These are phyloP conservation scores for Gossypium longicalyx DNA, from an alignment of 345 rosid species.

Conservation along the genomic window DNA sequence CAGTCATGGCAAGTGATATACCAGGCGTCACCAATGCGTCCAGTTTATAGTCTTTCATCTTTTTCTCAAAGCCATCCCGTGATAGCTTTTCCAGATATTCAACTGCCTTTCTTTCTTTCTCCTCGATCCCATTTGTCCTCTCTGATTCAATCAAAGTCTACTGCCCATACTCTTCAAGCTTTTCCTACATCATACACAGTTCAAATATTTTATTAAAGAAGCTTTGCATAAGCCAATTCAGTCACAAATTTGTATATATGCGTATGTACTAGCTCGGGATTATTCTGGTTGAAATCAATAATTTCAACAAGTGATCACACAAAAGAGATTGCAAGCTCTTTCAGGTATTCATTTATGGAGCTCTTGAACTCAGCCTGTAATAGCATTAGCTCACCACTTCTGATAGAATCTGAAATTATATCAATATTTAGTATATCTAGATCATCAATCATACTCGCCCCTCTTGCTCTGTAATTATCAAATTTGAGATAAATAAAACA, in stretches of 20 bases:
- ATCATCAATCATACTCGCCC: conserved; percentile 35
- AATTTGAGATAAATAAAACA: neutral
- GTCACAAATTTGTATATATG: neutral
- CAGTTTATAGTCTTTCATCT: conserved; percentile 26
- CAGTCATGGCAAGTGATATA: neutral
- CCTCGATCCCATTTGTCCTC: conserved; percentile 25
- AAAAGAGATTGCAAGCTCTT: conserved; percentile 24
- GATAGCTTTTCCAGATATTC: conserved; percentile 15
- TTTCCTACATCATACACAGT: conserved; percentile 26
- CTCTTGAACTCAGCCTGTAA: conserved; percentile 36
- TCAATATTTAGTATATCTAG: conserved; percentile 29
- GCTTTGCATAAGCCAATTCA: neutral
- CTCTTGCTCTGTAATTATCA: conserved; percentile 21
- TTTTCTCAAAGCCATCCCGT: conserved; percentile 30
- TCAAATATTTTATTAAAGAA: neutral
- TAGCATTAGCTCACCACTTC: conserved; percentile 14
- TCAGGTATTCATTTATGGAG: conserved; percentile 31
- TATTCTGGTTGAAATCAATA: conserved; percentile 28
- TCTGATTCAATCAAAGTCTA: conserved; percentile 23
- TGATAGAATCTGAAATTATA: neutral
- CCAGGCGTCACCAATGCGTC: conserved; percentile 33
- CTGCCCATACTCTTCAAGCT: conserved; percentile 26
- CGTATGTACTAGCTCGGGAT: conserved; percentile 22
- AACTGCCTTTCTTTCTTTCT: conserved; percentile 19
- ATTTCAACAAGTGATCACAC: conserved; percentile 32